phyloP scores from a whole-genome alignment of 495 filamentous ascomycete genomes.

The Delitschia confertaspora region DNA sequence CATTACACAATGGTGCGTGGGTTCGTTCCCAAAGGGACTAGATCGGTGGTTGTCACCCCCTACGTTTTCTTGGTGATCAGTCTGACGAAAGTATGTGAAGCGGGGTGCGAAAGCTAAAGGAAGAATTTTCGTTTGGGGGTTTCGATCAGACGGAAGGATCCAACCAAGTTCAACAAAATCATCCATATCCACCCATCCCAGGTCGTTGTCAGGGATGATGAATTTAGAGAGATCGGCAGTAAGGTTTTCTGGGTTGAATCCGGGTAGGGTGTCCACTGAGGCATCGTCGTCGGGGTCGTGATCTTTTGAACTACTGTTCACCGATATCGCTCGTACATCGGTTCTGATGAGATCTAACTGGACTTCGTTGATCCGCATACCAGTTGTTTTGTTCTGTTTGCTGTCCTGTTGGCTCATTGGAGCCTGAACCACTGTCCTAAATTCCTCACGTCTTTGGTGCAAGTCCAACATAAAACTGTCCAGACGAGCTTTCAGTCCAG shows the following conservation, averaged over 20 bases:
- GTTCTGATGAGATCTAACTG: conserved; percentile 87
- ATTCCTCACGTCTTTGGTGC: conserved; percentile 88
- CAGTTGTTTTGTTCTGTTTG: conserved; percentile 67
- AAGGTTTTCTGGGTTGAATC: conserved; percentile 45
- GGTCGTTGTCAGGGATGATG: conserved; percentile 87
- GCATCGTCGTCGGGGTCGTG: conserved; percentile 58
- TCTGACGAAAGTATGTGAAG: conserved; percentile 95
- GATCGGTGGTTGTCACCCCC: conserved; percentile 59
- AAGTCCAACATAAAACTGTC: conserved; percentile 95
- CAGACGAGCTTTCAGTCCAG: conserved; percentile 84
- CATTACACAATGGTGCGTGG: conserved; percentile 92
- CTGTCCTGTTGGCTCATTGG: conserved; percentile 47
- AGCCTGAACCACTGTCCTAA: conserved; percentile 57
- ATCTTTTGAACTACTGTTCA: conserved; percentile 70
- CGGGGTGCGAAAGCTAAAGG: conserved; percentile 85
- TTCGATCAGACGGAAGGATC: conserved; percentile 82
- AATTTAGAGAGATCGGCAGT: conserved; percentile 75
- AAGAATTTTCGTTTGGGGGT: conserved; percentile 86
- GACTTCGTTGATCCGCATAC: conserved; percentile 90
- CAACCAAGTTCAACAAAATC: conserved; percentile 97
- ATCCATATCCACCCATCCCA: conserved; percentile 97
- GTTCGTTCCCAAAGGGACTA: conserved; percentile 84
- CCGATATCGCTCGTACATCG: conserved; percentile 88
- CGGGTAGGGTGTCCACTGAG: conserved; percentile 48
- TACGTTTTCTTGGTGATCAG: conserved; percentile 70